These are phyloP conservation scores for Colletotrichum navitas DNA, from an alignment of 2,329 filamentous ascomycete genomes.

Conservation along the genomic window DNA sequence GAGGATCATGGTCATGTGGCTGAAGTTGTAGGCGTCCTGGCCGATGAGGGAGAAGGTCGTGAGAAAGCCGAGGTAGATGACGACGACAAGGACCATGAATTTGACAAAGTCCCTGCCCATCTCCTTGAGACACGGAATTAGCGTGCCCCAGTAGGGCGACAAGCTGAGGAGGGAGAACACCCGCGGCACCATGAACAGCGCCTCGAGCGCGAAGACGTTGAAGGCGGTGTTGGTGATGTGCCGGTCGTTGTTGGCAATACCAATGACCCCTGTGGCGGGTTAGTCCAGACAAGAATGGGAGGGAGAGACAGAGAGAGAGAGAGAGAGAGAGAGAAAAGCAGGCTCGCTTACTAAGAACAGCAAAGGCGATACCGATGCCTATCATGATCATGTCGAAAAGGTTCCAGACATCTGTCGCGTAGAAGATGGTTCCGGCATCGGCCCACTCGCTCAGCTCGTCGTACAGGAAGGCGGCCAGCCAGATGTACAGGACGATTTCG, in stretches of 20 bases:
- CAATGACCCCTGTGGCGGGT: conserved; percentile 69
- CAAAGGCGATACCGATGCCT: conserved; percentile 77
- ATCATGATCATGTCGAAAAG: conserved; percentile 82
- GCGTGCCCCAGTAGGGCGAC: conserved; percentile 89
- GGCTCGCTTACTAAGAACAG: conserved; percentile 73
- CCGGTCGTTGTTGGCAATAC: conserved; percentile 70
- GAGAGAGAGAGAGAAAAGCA: background rate
- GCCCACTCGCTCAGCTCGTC: conserved; percentile 88
- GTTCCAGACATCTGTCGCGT: conserved; percentile 86
- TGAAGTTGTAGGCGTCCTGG: conserved; percentile 74
- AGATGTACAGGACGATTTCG: conserved; percentile 83
- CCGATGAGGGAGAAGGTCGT: conserved; percentile 87
- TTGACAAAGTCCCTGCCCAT: conserved; percentile 96
- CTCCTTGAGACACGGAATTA: conserved; percentile 91
- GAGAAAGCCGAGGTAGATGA: conserved; percentile 88
- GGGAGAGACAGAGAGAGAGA: background rate
- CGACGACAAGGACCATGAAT: conserved; percentile 82
- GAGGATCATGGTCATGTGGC: conserved; percentile 80
- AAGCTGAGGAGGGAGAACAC: conserved; percentile 89
- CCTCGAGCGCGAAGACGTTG: conserved; percentile 89
- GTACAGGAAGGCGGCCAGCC: conserved; percentile 89
- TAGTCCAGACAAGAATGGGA: background rate
- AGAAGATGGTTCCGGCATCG: conserved; percentile 89
- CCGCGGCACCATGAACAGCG: conserved; percentile 88
- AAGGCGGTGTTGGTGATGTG: conserved; percentile 83